Conservation (phyloP, 1,284 basidiomycete species). For the Phaffia rhodozyma region DNA sequence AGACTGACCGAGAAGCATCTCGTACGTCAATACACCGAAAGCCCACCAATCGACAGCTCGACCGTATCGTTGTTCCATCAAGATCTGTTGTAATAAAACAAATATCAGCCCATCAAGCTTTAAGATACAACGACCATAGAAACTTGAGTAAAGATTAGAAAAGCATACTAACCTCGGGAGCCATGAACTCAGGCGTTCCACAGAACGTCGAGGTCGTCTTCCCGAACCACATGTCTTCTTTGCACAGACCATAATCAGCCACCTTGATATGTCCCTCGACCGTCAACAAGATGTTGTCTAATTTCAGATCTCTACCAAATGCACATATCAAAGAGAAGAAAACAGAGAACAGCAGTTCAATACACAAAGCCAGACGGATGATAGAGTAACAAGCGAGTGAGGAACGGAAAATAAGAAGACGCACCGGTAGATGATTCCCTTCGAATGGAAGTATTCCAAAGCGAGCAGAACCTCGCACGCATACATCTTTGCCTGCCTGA, state of each 20-base stretch:
- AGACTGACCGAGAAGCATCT: conserved; percentile 97
- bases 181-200: conserved; percentile 99
- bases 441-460: conserved; percentile 94
- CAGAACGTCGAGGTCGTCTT: conserved; percentile 98
- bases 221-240: conserved; percentile 97
- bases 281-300: conserved; percentile 96
- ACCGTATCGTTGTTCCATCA: conserved; percentile 94
- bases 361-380: background rate
- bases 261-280: conserved; percentile 98
- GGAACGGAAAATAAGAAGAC: conserved; percentile 27
- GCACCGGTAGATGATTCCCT: conserved; percentile 85
- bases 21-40: conserved; percentile 95
- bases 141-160: background rate
- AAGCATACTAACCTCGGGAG: conserved; percentile 63
- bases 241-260: conserved; percentile 97
- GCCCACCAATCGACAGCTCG: conserved; percentile 99
- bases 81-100: conserved; percentile 48
- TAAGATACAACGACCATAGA: background rate
- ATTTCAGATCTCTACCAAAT: conserved; percentile 70
- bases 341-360: background rate
- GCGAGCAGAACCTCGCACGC: conserved; percentile 95
- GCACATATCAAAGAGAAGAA: background rate
- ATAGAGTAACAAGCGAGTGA: background rate
- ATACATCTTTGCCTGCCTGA: conserved; percentile 89
- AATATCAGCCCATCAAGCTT: background rate